Evolutionary conservation across 495 filamentous ascomycete species (phyloP).

Genomic region (Articulospora tetracladia): DNA sequence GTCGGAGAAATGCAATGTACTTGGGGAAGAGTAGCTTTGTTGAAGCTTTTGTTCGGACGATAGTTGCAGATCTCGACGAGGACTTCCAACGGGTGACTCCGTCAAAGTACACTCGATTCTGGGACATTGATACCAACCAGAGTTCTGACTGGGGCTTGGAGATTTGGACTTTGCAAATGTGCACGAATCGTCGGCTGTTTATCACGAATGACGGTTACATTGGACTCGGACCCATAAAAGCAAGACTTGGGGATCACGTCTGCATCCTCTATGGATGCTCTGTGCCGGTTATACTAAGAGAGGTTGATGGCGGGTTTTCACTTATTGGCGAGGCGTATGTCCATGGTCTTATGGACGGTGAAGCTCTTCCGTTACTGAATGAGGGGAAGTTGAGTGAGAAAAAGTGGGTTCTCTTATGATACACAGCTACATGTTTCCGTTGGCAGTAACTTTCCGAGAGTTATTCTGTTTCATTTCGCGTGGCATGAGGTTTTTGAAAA

Average conservation of each 20-base stretch:
- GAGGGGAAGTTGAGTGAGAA: constrained; percentile 2
- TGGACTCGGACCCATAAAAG: constrained; percentile 1
- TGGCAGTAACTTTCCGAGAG: neutral
- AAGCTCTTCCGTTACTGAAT: neutral
- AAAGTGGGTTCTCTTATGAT: neutral
- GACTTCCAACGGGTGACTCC: neutral
- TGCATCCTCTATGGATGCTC: constrained; percentile 14
- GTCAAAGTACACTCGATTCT: neutral
- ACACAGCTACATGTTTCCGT: neutral
- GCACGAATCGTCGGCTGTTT: neutral
- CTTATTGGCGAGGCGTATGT: constrained; percentile 23
- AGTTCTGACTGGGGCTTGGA: neutral
- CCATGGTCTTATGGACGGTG: constrained; percentile 17
- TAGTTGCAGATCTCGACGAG: neutral
- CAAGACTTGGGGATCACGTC: constrained; percentile 13
- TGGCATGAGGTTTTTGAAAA: no score
- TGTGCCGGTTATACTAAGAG: constrained; percentile 19
- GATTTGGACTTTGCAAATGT: neutral
- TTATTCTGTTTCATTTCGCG: neutral
- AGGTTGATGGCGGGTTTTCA: constrained; percentile 1
- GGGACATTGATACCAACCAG: neutral
- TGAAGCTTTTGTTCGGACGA: neutral
- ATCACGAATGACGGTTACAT: constrained; percentile 8
- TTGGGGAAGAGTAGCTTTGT: no score
- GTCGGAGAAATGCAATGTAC: no score